Evolutionary conservation across 495 filamentous ascomycete genomes (phyloP), one percentile per base, ranked within the genome.

Genomic region (Parathielavia appendiculata): DNA sequence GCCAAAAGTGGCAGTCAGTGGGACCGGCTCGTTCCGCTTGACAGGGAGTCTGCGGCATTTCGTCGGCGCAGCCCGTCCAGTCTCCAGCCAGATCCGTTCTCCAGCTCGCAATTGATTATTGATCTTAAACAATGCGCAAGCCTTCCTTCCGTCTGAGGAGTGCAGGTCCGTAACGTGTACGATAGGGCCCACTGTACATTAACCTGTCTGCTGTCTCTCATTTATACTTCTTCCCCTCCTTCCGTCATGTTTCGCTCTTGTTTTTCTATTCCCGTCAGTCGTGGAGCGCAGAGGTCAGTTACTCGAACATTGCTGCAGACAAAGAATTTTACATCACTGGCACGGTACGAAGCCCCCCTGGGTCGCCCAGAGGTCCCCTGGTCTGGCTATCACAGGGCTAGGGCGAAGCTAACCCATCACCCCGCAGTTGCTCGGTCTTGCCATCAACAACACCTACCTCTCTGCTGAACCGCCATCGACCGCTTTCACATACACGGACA

Each of bases 191-290:
- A 59, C 56, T 60, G 58, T 66, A 54, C 59, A 61, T 60, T 22
- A 44, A n/a, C 26, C 26, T 58, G 44, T 10, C 6, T 47, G 17
- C 23, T 40, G 22, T 44, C 41, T 51, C 39, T 54, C 44, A n/a
- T 56, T 62, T 43, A 34, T 44, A 9, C 1, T 38, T 30, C 8
- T 5, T 44, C 35, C 34, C 43, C 36, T 32, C 57, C 40, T 32
- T 65, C 61, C 46, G 58, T 52, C 35, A 71, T 71, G 66, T 57
- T 67, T 59, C 68, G 68, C 48, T 59, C 59, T 4, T 64, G 53
- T 26, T 39, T 62, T 45, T 23, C 62, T 36, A 49, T 59, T 45
- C 40, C 64, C 22, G 63, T 58, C 44, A 62, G 47, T 60, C 68
- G 60, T n/a, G 64, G 62, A 54, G 61, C 61, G 11, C 64, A 48